phyloP scores from a whole-genome alignment of 805 yeast genomes.

The Nakazawaea siamensis region DNA sequence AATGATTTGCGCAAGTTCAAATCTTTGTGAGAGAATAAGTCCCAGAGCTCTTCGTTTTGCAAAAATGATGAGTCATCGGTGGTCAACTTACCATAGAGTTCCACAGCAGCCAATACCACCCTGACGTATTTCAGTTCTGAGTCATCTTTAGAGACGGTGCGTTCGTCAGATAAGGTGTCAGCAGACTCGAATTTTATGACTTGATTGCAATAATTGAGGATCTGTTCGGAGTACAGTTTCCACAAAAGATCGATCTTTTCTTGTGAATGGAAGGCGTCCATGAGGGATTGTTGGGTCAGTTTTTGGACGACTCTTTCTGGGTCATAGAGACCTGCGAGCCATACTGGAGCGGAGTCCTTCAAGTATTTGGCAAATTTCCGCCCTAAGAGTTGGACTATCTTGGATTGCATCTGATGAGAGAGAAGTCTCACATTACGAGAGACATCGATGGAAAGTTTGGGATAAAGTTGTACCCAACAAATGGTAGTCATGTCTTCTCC shows the following conservation, averaged over 20 bases:
- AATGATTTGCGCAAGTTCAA: slow-evolving; percentile 33
- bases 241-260: slow-evolving; percentile 51
- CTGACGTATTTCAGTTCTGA: slow-evolving; percentile 56
- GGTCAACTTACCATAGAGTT: slow-evolving; percentile 1
- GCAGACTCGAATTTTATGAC: slow-evolving; percentile 48
- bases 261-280: slow-evolving; percentile 47
- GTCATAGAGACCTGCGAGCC: slow-evolving; percentile 70
- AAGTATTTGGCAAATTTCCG: slow-evolving; percentile 58
- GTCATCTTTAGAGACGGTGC: slow-evolving; percentile 61
- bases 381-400: slow-evolving; percentile 38
- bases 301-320: slow-evolving; percentile 52
- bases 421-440: slow-evolving; percentile 54
- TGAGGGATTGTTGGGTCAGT: slow-evolving; percentile 38
- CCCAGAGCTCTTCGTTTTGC: slow-evolving; percentile 35
- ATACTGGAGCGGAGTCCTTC: slow-evolving; percentile 62
- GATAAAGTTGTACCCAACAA: slow-evolving; percentile 75
- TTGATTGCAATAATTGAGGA: slow-evolving; percentile 46
- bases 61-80: slow-evolving; percentile 25
- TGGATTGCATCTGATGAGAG: slow-evolving; percentile 60
- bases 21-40: slow-evolving; percentile 28
- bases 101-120: slow-evolving; percentile 22
- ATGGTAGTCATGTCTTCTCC: slow-evolving; percentile 45
- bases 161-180: slow-evolving; percentile 64
- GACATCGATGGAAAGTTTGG: slow-evolving; percentile 68
- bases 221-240: slow-evolving; percentile 46